phyloP scores from a whole-genome alignment of 2,329 filamentous ascomycete genomes.

The Alternaria solani region DNA sequence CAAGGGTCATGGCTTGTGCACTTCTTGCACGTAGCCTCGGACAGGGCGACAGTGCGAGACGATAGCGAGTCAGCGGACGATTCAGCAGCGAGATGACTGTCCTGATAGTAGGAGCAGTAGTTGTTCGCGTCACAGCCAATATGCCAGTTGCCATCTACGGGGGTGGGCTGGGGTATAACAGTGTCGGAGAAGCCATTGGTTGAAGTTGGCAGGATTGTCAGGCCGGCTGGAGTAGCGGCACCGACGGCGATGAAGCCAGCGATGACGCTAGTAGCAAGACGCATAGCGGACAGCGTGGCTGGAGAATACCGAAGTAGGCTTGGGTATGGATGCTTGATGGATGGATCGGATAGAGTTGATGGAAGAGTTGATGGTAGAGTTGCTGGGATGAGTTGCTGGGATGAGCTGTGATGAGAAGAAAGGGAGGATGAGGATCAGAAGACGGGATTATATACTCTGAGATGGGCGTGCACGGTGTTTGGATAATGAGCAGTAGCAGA shows the following conservation, averaged over 20 bases:
- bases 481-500: neutral
- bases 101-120: slow-evolving; percentile 16
- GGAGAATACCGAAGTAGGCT: slow-evolving; percentile 6
- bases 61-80: neutral
- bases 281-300: slow-evolving; percentile 12
- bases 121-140: slow-evolving; percentile 16
- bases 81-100: neutral
- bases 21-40: neutral
- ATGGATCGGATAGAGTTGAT: slow-evolving; percentile 14
- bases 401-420: slow-evolving; percentile 15
- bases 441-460: slow-evolving; percentile 15
- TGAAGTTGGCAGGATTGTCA: neutral
- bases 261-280: slow-evolving; percentile 13
- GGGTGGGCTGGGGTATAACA: neutral
- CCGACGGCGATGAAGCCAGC: slow-evolving; percentile 19
- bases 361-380: neutral
- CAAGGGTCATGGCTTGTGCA: neutral
- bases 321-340: slow-evolving; percentile 17
- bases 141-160: slow-evolving; percentile 9
- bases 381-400: slow-evolving; percentile 17
- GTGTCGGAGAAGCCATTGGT: neutral
- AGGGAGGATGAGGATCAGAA: slow-evolving; percentile 4
- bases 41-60: neutral
- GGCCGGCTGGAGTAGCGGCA: slow-evolving; percentile 13
- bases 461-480: neutral